Percentiles rank a stretch among this genome's conserved stretches.
Conservation (phyloP, 2,329 filamentous ascomycete species). For the Alternaria arborescens region DNA sequence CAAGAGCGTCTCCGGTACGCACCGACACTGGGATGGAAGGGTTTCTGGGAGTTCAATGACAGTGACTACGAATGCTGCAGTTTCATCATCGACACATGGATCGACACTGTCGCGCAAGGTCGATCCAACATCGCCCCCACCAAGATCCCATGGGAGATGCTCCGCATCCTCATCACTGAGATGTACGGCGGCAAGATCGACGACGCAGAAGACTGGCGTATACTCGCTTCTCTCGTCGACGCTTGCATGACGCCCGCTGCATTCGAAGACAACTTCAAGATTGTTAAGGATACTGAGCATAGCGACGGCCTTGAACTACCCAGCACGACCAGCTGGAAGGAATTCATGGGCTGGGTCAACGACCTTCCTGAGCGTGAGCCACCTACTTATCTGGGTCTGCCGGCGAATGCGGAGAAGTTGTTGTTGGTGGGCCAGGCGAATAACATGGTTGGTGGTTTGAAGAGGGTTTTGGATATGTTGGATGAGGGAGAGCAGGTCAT, state of each 20-base stretch:
- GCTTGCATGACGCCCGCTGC: constrained; percentile 84
- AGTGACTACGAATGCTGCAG: constrained; percentile 98
- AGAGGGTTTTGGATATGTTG: constrained; percentile 83
- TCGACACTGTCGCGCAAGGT: constrained; percentile 81
- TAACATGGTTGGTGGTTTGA: constrained; percentile 83
- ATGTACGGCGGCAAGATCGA: constrained; percentile 99
- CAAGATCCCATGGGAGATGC: constrained; percentile 96
- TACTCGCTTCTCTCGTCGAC: constrained; percentile 76
- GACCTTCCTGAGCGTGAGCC: constrained; percentile 92
- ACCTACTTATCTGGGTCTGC: constrained; percentile 91
- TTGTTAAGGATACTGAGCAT: constrained; percentile 70
- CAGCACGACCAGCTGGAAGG: constrained; percentile 78
- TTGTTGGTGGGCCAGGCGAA: constrained; percentile 86
- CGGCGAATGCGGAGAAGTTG: constrained; percentile 95
- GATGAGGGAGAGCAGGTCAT: constrained; percentile 95
- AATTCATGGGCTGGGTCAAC: constrained; percentile 93
- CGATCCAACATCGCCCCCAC: constrained; percentile 92
- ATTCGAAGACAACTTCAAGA: constrained; percentile 90
- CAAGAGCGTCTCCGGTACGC: constrained; percentile 95
- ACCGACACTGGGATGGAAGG: constrained; percentile 94
- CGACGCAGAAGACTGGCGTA: constrained; percentile 81
- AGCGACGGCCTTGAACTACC: constrained; percentile 76
- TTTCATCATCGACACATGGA: constrained; percentile 94
- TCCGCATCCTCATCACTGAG: constrained; percentile 87
- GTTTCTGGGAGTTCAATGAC: constrained; percentile 99